Percentiles rank a stretch among this genome's conserved stretches.
These are phyloP conservation scores for Ceratocystis diversiconidia DNA, from an alignment of 2,329 filamentous ascomycete species.

Conservation along the genomic window DNA sequence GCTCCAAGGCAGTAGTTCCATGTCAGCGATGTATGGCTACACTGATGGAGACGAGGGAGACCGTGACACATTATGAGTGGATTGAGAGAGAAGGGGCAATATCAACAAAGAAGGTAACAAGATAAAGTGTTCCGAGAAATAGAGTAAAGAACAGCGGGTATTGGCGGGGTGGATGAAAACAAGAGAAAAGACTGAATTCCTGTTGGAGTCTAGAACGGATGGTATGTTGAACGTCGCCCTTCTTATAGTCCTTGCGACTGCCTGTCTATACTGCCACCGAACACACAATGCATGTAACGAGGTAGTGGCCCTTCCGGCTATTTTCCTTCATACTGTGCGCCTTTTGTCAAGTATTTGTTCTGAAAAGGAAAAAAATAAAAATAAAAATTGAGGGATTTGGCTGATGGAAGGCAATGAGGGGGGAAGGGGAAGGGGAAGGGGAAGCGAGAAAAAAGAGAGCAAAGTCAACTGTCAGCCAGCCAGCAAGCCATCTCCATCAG, in stretches of 20 bases:
- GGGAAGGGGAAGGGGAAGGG: not conserved
- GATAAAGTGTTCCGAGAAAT: not conserved
- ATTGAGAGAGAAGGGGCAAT: not conserved
- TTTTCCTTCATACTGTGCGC: not conserved
- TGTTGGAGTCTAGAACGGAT: not conserved
- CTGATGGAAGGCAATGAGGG: not conserved
- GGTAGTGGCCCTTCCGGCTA: not conserved
- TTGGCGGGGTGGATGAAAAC: not conserved
- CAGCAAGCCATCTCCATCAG: not conserved
- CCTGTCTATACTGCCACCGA: too few species aligned
- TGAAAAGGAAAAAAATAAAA: not conserved
- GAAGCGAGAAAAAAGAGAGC: not conserved
- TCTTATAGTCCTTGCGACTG: not conserved
- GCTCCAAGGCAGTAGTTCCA: slow-evolving; percentile 39
- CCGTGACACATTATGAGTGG: slow-evolving; percentile 37
- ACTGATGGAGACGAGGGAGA: slow-evolving; percentile 38
- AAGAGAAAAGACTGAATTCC: not conserved
- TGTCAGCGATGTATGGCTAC: slow-evolving; percentile 39
- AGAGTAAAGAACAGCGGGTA: not conserved
- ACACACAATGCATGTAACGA: not conserved
- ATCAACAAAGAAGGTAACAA: not conserved
- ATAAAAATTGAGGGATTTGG: too few species aligned
- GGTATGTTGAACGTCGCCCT: not conserved
- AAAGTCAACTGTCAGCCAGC: not conserved
- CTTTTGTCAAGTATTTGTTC: not conserved